Base-by-base conservation (phyloP, 306 rosid species). In the Comarum palustre region DNA sequence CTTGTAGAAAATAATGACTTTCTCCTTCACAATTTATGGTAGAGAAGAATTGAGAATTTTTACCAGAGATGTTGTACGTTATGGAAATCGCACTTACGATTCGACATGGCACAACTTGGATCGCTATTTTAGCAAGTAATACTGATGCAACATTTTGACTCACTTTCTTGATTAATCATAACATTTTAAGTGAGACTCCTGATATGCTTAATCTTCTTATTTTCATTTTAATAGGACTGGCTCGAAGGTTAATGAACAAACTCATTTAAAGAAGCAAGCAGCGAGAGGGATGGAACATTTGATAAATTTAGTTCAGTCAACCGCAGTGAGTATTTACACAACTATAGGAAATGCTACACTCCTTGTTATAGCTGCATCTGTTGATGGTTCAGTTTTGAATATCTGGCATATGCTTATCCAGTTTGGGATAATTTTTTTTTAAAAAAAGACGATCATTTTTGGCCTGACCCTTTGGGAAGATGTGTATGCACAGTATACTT, bases 1-100 rank as follows among this genome's bases (percentile, higher is more conserved):
- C 64, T 11, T 3, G 38, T 11, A 10, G 12, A 3, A 43, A 43
- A 43, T 43, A 75, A 27, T 75, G 58, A 54, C 83, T 19, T 70
- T 80, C 82, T 73, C 41, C 41, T 80, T 73, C 72, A 76, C 29
- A 69, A 61, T 73, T 81, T 79, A 61, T 85, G 83, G 75, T 96
- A 92, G 98, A 84, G 96, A 90, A 81, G 98, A 92, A 74, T 74
- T 92, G 84, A 83, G 83, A 78, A 80, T 80, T 27, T 90, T 92
- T 84, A 81, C 84, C 20, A 81, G 92, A 55, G 96, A 92, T 80
- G 89, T 90, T 72, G 91, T 86, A 24, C 89, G 92, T 20, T 88
- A 90, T 84, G 98, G 98, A 78, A 92, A 92, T 82, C 89, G 79
- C 45, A 86, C 92, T 70, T 84, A 76, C 76, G 97, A 90, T 88